Evolutionary conservation across 2,329 filamentous ascomycete genomes (phyloP), one percentile per base, ranked within the genome.

Genomic region (Ophiosphaerella narmari): DNA sequence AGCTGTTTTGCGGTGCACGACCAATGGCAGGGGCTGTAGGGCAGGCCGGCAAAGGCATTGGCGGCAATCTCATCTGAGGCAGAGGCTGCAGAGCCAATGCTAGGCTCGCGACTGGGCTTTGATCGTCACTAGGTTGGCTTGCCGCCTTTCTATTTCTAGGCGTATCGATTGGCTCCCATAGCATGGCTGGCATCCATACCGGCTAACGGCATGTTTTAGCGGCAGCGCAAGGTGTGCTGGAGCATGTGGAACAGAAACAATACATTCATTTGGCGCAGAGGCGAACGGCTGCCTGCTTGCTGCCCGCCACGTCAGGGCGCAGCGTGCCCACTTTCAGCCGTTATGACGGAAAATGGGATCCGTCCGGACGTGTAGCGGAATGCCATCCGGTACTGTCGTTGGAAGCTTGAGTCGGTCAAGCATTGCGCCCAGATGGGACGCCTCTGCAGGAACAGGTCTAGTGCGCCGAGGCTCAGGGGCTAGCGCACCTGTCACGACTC

Each of bases 61-160:
- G 65, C 65, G 59, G 51, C 57, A 69, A 66, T 66, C 63, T 63
- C 52, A 48, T 48, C 49, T 54, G 50, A 51, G 37, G 46, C 52
- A 47, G 43, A 40, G 65, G 50, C 50, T 35, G 46, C 52, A 47
- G 43, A 40, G 65, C 62, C 62, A 63, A 63, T 63, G 54, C 55
- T 46, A 60, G 49, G 46, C 43, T 45, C 33, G 37, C 33, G 37
- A 48, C 39, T 46, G 40, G 37, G 54, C 52, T 45, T 43, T 37
- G 65, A 67, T 68, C 60, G 46, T 51, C 59, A 54, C 59, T 52
- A 52, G 63, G 57, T 38, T 48, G 29, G 50, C 55, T 50, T 41
- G 60, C 50, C 43, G 49, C 37, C 36, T 35, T 44, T 59, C 63
- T 65, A 66, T 68, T 66, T 58, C 57, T 59, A 55, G 63, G 56